These are phyloP conservation scores for Leucocoprinus leucothites DNA, from an alignment of 768 basidiomycete species.

Conservation along the genomic window DNA sequence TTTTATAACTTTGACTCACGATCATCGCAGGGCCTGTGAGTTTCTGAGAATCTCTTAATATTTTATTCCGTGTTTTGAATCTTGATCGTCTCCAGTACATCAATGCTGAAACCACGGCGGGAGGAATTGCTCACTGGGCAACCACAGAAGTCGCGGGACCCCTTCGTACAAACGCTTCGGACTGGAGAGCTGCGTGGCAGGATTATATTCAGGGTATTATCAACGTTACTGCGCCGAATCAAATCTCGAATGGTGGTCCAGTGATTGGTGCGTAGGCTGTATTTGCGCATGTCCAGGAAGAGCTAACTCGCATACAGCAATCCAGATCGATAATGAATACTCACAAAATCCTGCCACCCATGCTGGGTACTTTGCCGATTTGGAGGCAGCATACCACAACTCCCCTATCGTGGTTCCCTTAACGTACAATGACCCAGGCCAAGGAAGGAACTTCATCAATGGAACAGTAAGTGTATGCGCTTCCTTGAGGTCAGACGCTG, in stretches of 20 bases:
- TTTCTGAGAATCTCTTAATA: slow-evolving; percentile 6
- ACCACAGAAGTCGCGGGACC: slow-evolving; percentile 63
- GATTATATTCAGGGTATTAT: slow-evolving; percentile 70
- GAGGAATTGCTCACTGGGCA: slow-evolving; percentile 69
- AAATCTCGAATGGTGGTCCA: slow-evolving; percentile 71
- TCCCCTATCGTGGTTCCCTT: slow-evolving; percentile 65
- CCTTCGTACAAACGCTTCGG: slow-evolving; percentile 71
- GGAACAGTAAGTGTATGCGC: slow-evolving; percentile 49
- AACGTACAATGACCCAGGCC: slow-evolving; percentile 70
- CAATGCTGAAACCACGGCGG: slow-evolving; percentile 80
- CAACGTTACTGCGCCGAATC: slow-evolving; percentile 54
- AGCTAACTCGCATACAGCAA: slow-evolving; percentile 18
- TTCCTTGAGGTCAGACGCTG: neutral
- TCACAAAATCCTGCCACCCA: slow-evolving; percentile 42
- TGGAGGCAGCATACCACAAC: slow-evolving; percentile 51
- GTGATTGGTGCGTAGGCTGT: slow-evolving; percentile 54
- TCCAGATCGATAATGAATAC: slow-evolving; percentile 68
- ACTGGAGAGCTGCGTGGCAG: slow-evolving; percentile 69
- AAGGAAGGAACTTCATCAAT: slow-evolving; percentile 60
- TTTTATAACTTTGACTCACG: neutral
- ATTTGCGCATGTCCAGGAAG: neutral
- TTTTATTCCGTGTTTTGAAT: neutral
- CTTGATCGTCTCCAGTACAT: slow-evolving; percentile 44
- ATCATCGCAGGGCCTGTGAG: slow-evolving; percentile 35
- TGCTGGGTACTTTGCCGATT: slow-evolving; percentile 60